Evolutionary conservation across 306 rosid genomes (phyloP).

Genomic region (Quercus alba): DNA sequence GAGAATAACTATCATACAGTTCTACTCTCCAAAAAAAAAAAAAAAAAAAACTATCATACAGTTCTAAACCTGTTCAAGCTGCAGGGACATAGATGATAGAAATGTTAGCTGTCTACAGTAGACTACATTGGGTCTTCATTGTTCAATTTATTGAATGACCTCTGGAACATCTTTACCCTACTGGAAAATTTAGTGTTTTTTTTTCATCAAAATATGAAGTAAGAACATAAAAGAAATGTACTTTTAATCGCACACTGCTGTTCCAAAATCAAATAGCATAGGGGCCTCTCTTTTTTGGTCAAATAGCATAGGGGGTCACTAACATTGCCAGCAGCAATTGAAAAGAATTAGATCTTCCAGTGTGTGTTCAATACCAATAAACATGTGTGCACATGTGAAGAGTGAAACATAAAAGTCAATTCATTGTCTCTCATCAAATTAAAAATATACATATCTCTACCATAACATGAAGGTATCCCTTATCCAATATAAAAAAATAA

Average conservation of each 20-base stretch:
- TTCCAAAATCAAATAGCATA: too few species aligned
- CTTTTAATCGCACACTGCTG: too few species aligned
- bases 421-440: background rate
- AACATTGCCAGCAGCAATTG: too few species aligned
- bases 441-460: background rate
- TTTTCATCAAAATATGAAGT: too few species aligned
- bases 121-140: too few species aligned
- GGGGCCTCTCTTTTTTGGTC: too few species aligned
- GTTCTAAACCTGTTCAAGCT: background rate
- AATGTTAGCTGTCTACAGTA: too few species aligned
- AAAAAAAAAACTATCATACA: background rate
- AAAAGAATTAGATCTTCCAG: background rate
- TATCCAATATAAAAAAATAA: background rate
- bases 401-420: background rate
- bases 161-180: background rate
- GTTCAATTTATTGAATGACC: too few species aligned
- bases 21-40: background rate
- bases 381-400: constrained; percentile 37
- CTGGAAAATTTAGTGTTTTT: too few species aligned
- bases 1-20: background rate
- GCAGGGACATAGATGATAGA: background rate
- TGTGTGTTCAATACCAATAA: constrained; percentile 19
- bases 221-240: too few species aligned
- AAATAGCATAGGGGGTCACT: too few species aligned
- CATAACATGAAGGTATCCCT: background rate